Base-by-base conservation (phyloP, 2,329 filamentous ascomycete genomes). In the Botrytis porri region DNA sequence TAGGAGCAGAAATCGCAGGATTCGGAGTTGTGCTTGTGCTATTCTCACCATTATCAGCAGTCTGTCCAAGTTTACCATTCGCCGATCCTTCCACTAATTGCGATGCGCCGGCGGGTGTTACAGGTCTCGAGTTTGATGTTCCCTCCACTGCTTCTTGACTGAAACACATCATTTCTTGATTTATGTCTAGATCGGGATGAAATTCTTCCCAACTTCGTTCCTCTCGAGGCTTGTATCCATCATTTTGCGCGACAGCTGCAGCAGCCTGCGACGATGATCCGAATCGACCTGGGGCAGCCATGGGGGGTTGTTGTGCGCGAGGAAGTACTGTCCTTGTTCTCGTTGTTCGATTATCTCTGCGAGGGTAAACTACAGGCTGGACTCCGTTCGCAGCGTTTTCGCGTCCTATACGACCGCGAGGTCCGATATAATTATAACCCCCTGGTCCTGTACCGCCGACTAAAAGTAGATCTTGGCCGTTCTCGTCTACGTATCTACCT, bases 161-260 rank as follows among this genome's bases (percentile, higher is more conserved):
- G 80, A 95, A 95, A 4, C 97, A 86, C 77, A 92, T 89, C 76
- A 98, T 92, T 6, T 88, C 89, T 20, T 88, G 88, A 73, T 97
- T 94, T 66, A 98, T 94, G 83, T 98, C 95, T 70, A 99, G 88
- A 79, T 98, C 93, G 0, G 94, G 94, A 82, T 99, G 96, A 76
- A 98, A 98, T 81, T 99, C 96, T 80, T 98, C 95, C 94, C 95
- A 99, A 70, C 94, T 93, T 75, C 95, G 90, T 84, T 99, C 96
- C 83, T 99, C 96, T 80, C 96, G 88, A 45, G 96, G 96, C 82
- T 99, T 99, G 83, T 98, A 98, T 69, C 95, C 95, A 84, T 98
- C 96, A 79, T 90, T 95, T 80, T 97, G 94, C 77, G 94, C 93
- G 74, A 96, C 92, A 6, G 93, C 94, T 69, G 95, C 93, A 41